Conservation (phyloP, 2,329 filamentous ascomycete species). For the Fusarium annulatum region DNA sequence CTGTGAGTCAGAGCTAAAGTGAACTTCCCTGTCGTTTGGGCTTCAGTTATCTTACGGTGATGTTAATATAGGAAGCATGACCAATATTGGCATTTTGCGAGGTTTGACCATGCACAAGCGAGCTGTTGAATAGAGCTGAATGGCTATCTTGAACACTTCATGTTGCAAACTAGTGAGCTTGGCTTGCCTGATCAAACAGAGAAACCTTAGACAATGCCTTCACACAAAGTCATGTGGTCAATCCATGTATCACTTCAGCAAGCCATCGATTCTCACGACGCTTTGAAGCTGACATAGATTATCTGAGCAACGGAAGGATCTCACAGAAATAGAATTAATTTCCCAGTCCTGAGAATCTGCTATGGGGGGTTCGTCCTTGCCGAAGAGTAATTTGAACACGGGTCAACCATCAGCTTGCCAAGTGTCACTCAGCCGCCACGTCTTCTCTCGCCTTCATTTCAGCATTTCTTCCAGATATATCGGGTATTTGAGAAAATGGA, state of each 20-base stretch:
- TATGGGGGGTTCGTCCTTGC: neutral
- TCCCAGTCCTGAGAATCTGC: neutral
- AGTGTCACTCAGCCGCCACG: neutral
- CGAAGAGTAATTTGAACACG: neutral
- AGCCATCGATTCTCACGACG: neutral
- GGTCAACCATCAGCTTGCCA: neutral
- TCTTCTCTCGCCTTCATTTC: neutral
- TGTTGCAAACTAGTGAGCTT: neutral
- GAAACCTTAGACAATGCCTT: neutral
- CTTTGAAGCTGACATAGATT: neutral
- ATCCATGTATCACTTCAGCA: neutral
- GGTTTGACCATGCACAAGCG: neutral
- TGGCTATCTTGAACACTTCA: fast-evolving
- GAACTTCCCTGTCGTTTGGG: neutral
- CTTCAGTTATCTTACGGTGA: neutral
- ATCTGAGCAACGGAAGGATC: fast-evolving
- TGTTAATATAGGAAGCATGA: neutral
- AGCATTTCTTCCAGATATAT: neutral
- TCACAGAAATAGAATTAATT: neutral
- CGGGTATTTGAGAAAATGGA: neutral
- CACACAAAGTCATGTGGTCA: neutral
- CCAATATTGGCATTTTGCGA: neutral
- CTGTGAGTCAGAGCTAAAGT: neutral
- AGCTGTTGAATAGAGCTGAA: neutral
- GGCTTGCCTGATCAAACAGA: neutral